Evolutionary conservation across 495 filamentous ascomycete species (phyloP).

Genomic region (Parmelia sp.): DNA sequence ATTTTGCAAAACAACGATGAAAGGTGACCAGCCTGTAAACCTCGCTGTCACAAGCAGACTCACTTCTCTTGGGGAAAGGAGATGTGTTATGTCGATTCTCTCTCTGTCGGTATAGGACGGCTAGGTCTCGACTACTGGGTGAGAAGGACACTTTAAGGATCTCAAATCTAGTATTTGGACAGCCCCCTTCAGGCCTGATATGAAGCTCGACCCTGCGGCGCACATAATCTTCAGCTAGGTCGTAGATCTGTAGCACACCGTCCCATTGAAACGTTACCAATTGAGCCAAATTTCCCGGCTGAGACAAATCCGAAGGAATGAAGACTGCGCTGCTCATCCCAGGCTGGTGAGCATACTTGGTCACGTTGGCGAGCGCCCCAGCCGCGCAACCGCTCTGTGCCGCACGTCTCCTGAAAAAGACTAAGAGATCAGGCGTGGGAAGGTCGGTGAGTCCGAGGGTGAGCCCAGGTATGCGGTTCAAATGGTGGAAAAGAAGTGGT

Average conservation of each 20-base stretch:
- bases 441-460: constrained; percentile 21
- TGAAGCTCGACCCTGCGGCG: constrained; percentile 22
- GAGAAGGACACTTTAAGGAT: constrained; percentile 26
- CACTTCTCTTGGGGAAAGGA: background rate
- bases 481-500: constrained; percentile 17
- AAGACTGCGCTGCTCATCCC: constrained; percentile 16
- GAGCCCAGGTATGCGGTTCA: constrained; percentile 20
- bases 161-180: constrained; percentile 9
- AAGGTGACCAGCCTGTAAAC: constrained; percentile 24
- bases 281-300: constrained; percentile 12
- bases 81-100: background rate
- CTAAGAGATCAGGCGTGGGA: constrained; percentile 15
- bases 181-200: constrained; percentile 9
- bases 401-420: constrained; percentile 17
- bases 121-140: constrained; percentile 21
- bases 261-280: constrained; percentile 14
- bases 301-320: constrained; percentile 3
- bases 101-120: constrained; percentile 18
- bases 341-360: constrained; percentile 7
- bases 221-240: constrained; percentile 19
- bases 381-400: constrained; percentile 20
- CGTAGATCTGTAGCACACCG: constrained; percentile 21
- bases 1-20: constrained; percentile 20
- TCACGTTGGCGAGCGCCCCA: constrained; percentile 23
- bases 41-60: background rate